A percentile compares a stretch with the other conserved stretches of the same genome.
phyloP scores from a whole-genome alignment of 495 filamentous ascomycete species.

The Trichocladium uniseriatum region DNA sequence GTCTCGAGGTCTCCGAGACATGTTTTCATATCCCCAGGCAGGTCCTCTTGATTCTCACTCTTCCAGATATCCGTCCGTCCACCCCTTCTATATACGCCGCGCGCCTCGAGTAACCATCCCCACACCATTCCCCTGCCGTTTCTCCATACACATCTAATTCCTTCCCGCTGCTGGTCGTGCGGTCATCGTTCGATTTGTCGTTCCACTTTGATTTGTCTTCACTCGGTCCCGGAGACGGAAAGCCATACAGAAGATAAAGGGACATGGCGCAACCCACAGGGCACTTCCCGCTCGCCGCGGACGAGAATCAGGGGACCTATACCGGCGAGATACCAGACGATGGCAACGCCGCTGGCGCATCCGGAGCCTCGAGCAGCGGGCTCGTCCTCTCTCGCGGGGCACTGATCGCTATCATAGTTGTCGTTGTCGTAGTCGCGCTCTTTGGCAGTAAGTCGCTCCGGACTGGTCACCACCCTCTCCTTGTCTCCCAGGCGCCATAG shows the following conservation, averaged over 20 bases:
- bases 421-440: constrained; percentile 47
- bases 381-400: constrained; percentile 48
- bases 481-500: background rate
- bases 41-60: no score
- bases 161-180: constrained; percentile 10
- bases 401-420: constrained; percentile 53
- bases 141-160: background rate
- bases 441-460: constrained; percentile 41
- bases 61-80: background rate
- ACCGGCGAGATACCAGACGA: constrained; percentile 13
- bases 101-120: background rate
- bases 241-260: background rate
- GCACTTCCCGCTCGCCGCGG: constrained; percentile 32
- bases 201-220: background rate
- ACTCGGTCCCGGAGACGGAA: background rate
- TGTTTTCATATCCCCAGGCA: no score
- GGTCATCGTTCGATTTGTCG: constrained; percentile 4
- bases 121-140: background rate
- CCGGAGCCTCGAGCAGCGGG: constrained; percentile 40
- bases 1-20: background rate
- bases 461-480: background rate
- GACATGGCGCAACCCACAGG: constrained; percentile 4
- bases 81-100: constrained; percentile 3
- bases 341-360: constrained; percentile 45
- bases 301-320: constrained; percentile 16